Evolutionary conservation across 1,139 yeast species (phyloP), one percentile per base, ranked within the genome.

Genomic region (Hyphopichia buzzinii): DNA sequence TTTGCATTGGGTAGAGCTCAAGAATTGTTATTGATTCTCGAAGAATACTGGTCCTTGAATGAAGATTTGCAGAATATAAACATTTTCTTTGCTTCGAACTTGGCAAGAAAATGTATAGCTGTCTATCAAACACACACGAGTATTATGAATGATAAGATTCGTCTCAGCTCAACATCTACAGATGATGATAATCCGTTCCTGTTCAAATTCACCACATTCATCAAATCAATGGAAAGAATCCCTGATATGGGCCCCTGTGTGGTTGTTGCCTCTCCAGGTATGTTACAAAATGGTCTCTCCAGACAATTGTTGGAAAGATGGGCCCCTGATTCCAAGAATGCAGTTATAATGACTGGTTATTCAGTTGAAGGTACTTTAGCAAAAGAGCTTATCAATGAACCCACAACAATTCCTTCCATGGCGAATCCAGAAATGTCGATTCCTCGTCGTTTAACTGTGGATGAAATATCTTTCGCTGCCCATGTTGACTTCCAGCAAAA

Each of bases 361-460:
- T 90, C 97, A 2, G 96, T 92, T 4, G 99, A 92, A 57, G 98
- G 99, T 17, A 92, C 98, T 1, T 80, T 92, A 89, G 99, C 98
- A 1, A 92, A 92, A 54, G 87, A 78, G 40, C 68, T 92, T 31
- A 67, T 94, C 47, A 79, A 88, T 31, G 97, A 90, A 49, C 98
- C 99, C 1, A 78, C 81, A 19, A 86, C 89, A 14, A 88, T 92
- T 38, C 94, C 94, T 3, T 84, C 97, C 0, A 66, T 77, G 16
- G 65, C 72, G 17, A 88, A 88, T 44, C 87, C 96, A 0, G 97
- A 90, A 38, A 67, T 83, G 26, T 77, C 80, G 36, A 84, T 92
- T 30, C 97, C 97, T 2, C 78, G 98, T 52, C 74, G 97, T 44
- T 67, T 94, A 41, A 79, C 79, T 29, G 82, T 92, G n/a, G 97